phyloP scores from a whole-genome alignment of 768 basidiomycete species.

The Trametes punicea region DNA sequence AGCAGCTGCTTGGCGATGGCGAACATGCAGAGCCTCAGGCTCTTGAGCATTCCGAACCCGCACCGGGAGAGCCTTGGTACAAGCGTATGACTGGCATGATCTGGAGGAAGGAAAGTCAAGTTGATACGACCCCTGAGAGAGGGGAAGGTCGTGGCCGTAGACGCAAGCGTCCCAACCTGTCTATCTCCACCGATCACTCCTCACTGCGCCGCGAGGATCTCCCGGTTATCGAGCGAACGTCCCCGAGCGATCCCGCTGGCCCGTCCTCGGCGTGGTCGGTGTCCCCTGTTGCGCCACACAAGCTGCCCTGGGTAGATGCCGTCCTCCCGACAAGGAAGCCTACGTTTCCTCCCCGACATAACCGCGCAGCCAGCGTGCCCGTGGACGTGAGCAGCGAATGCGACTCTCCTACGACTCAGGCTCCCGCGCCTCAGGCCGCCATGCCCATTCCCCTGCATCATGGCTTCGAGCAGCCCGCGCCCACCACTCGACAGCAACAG shows the following conservation, averaged over 20 bases:
- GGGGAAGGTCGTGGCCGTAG: slow-evolving; percentile 18
- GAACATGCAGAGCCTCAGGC: slow-evolving; percentile 14
- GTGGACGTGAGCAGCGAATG: slow-evolving; percentile 5
- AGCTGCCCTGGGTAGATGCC: slow-evolving; percentile 23
- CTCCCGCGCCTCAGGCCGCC: slow-evolving; percentile 27
- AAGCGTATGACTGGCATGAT: slow-evolving; percentile 34
- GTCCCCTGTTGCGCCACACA: slow-evolving; percentile 31
- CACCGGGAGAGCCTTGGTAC: slow-evolving; percentile 33
- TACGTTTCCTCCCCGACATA: slow-evolving; percentile 12
- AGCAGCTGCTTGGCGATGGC: slow-evolving; percentile 27
- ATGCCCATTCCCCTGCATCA: slow-evolving; percentile 39
- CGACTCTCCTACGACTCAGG: slow-evolving; percentile 1
- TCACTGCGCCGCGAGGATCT: slow-evolving; percentile 29
- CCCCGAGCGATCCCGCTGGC: slow-evolving; percentile 17
- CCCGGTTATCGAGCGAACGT: slow-evolving; percentile 31
- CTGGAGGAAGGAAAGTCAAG: slow-evolving; percentile 22
- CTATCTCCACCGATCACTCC: slow-evolving; percentile 43
- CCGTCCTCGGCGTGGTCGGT: slow-evolving; percentile 33
- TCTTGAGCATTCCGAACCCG: background rate
- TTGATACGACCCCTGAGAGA: background rate
- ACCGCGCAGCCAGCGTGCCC: slow-evolving; percentile 18
- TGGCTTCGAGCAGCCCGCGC: slow-evolving; percentile 33
- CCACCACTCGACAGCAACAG: slow-evolving; percentile 6
- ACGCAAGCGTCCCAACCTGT: slow-evolving; percentile 35
- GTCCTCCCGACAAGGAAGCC: slow-evolving; percentile 16